A percentile compares a stretch with the other conserved stretches of the same genome.
Evolutionary conservation across 1,284 basidiomycete species (phyloP).

Genomic region (Ustilago bromivora): DNA sequence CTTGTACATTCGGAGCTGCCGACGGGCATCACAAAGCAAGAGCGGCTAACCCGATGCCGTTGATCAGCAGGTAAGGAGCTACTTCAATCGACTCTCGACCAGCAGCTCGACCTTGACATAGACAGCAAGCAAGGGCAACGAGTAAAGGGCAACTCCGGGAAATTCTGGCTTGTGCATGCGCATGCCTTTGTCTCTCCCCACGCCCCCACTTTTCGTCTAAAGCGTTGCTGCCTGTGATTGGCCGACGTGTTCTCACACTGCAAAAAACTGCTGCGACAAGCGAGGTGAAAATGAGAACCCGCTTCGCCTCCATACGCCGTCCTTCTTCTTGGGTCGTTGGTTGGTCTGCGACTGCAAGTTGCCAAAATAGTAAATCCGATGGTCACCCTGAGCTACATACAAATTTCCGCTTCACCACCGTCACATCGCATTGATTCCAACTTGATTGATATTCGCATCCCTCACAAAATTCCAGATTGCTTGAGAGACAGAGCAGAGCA

Average conservation of each 20-base stretch:
- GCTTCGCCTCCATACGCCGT: neutral
- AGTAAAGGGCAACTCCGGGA: constrained; percentile 14
- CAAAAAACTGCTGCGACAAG: neutral
- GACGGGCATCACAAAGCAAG: neutral
- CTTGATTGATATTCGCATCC: constrained; percentile 7
- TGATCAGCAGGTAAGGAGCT: no score
- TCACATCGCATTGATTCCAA: constrained; percentile 16
- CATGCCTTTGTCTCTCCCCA: neutral
- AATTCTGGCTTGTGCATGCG: constrained; percentile 5
- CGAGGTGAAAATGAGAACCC: neutral
- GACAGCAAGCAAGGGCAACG: neutral
- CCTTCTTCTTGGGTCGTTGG: neutral
- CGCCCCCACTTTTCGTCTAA: neutral
- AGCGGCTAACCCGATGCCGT: neutral
- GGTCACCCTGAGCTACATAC: neutral
- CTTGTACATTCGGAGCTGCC: neutral
- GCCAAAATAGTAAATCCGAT: constrained; percentile 6
- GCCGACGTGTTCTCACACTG: neutral
- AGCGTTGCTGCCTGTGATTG: neutral
- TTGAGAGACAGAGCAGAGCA: neutral
- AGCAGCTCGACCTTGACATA: neutral
- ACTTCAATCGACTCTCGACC: no score
- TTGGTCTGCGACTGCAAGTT: constrained; percentile 3
- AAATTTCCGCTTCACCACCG: neutral
- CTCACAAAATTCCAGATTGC: constrained; percentile 1